Percentiles rank a stretch among this genome's conserved stretches.
phyloP scores from a whole-genome alignment of 306 rosid genomes.

The Luffa aegyptiaca region DNA sequence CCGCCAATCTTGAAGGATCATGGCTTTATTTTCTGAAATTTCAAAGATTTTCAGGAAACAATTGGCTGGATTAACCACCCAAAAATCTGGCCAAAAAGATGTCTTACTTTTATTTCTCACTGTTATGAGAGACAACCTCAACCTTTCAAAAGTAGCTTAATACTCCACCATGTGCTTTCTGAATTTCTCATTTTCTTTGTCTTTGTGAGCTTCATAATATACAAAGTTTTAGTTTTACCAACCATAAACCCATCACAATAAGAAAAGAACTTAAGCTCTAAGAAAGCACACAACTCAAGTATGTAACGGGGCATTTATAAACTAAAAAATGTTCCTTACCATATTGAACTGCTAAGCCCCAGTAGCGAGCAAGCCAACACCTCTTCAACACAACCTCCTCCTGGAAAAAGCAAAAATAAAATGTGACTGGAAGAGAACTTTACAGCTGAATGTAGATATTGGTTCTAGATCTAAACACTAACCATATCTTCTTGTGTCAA shows the following conservation, averaged over 20 bases:
- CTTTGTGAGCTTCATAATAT: neutral
- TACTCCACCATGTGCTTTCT: neutral
- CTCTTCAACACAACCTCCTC: slow-evolving; percentile 97
- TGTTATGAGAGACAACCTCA: neutral
- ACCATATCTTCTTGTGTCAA: slow-evolving; percentile 99
- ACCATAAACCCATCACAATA: neutral
- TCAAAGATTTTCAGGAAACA: neutral
- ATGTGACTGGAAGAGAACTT: slow-evolving; percentile 3
- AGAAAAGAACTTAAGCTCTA: neutral
- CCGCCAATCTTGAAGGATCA: neutral
- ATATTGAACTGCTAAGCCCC: slow-evolving; percentile 84
- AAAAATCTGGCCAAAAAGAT: neutral
- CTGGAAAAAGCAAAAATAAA: slow-evolving; percentile 26
- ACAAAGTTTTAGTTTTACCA: neutral
- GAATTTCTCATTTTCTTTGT: neutral
- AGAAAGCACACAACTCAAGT: slow-evolving; percentile 11
- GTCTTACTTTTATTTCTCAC: neutral
- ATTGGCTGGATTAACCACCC: neutral
- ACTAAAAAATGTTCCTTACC: slow-evolving; percentile 38
- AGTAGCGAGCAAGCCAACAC: slow-evolving; percentile 98
- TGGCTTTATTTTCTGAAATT: neutral
- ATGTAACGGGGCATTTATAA: slow-evolving; percentile 18
- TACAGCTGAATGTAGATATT: neutral
- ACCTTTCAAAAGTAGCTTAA: neutral
- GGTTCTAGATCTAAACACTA: slow-evolving; percentile 21